phyloP scores from a whole-genome alignment of 768 basidiomycete genomes.

The Suillus alpinus region DNA sequence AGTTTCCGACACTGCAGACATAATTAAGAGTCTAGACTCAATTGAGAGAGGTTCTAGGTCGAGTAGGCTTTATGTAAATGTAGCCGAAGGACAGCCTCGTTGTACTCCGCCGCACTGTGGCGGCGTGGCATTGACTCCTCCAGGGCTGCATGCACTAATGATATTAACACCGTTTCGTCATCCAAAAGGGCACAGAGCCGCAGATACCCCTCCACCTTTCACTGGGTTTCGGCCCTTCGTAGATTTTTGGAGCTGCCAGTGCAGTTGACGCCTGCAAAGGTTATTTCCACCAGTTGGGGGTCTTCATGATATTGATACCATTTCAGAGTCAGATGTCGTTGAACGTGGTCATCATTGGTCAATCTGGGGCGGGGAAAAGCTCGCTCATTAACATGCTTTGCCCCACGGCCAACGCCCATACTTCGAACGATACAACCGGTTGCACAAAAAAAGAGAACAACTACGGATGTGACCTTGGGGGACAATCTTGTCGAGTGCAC shows the following conservation, averaged over 20 bases:
- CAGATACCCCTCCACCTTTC: background rate
- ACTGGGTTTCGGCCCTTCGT: background rate
- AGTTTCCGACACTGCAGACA: too few species aligned
- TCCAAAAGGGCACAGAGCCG: background rate
- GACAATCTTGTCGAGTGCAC: background rate
- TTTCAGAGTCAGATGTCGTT: background rate
- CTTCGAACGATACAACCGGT: accelerated
- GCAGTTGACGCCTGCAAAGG: background rate
- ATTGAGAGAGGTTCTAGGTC: too few species aligned
- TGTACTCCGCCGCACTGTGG: background rate
- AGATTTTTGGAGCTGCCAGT: background rate
- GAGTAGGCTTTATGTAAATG: background rate
- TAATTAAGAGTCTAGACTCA: too few species aligned
- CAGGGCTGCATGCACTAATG: background rate
- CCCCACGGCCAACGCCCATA: accelerated
- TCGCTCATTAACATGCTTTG: background rate
- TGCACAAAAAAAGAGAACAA: background rate
- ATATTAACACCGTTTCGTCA: background rate
- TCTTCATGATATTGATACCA: background rate
- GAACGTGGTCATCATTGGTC: background rate
- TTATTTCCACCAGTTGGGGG: background rate
- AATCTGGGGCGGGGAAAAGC: background rate
- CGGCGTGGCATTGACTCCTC: background rate
- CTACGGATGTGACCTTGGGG: background rate
- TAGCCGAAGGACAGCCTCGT: background rate